Conservation (phyloP, 2,329 filamentous ascomycete genomes). For the Thelonectria blattea region DNA sequence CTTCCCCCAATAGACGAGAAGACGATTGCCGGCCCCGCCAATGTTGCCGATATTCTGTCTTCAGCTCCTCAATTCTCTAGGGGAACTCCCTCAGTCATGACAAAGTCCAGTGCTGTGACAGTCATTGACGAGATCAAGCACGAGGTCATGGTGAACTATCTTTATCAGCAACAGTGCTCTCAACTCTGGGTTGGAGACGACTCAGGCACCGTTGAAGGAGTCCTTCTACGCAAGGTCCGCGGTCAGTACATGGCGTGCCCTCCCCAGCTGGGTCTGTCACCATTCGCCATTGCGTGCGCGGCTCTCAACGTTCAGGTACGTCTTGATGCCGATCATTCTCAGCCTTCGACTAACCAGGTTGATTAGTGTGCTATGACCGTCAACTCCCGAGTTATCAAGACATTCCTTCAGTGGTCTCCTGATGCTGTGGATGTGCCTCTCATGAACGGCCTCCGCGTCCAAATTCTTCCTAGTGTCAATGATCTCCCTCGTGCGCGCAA, state of each 20-base stretch:
- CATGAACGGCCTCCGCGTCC: slow-evolving; percentile 77
- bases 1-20: slow-evolving; percentile 47
- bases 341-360: neutral
- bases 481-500: slow-evolving; percentile 75
- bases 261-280: slow-evolving; percentile 64
- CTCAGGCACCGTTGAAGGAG: slow-evolving; percentile 72
- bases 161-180: slow-evolving; percentile 80
- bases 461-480: slow-evolving; percentile 74
- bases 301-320: slow-evolving; percentile 75
- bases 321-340: neutral
- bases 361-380: slow-evolving; percentile 79
- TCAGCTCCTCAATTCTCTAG: slow-evolving; percentile 56
- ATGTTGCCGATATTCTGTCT: slow-evolving; percentile 56
- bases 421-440: slow-evolving; percentile 77
- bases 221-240: slow-evolving; percentile 70
- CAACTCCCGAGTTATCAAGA: slow-evolving; percentile 80
- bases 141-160: slow-evolving; percentile 83
- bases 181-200: slow-evolving; percentile 76
- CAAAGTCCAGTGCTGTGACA: slow-evolving; percentile 51
- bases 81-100: slow-evolving; percentile 60
- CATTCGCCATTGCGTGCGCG: slow-evolving; percentile 68
- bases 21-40: slow-evolving; percentile 39
- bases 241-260: slow-evolving; percentile 78
- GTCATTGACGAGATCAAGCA: slow-evolving; percentile 77
- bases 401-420: slow-evolving; percentile 75